phyloP scores from a whole-genome alignment of 2,329 filamentous ascomycete species.

The Aspergillus clavatus region DNA sequence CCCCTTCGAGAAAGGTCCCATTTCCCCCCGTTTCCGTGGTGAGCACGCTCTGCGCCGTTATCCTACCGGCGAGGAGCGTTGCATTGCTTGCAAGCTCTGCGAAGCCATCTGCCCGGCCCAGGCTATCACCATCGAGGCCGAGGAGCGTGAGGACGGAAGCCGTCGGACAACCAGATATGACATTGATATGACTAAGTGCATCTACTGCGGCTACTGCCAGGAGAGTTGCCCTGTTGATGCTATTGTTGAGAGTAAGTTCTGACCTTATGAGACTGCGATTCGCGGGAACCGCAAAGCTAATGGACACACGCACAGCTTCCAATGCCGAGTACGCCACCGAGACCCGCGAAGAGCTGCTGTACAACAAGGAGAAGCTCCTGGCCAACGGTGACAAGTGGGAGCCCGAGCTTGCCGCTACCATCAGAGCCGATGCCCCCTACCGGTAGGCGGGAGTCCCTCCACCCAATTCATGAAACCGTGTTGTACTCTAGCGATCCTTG shows the following conservation, averaged over 20 bases:
- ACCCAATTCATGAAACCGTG: constrained; percentile 1
- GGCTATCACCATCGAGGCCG: constrained; percentile 98
- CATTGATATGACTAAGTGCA: constrained; percentile 99
- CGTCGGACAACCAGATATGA: constrained; percentile 95
- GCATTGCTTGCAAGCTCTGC: constrained; percentile 99
- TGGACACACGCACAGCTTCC: constrained; percentile 44
- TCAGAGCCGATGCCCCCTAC: constrained; percentile 90
- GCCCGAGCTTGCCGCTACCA: constrained; percentile 86
- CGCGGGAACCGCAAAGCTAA: neutral
- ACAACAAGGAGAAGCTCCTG: constrained; percentile 95
- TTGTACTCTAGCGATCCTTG: constrained; percentile 6
- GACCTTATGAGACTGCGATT: too few relatives aligned
- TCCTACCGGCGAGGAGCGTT: constrained; percentile 95
- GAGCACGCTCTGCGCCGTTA: constrained; percentile 96
- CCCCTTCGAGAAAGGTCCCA: constrained; percentile 97
- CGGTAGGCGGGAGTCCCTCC: constrained; percentile 50
- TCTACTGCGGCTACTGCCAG: constrained; percentile 99
- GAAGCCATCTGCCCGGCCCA: constrained; percentile 97
- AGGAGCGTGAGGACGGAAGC: constrained; percentile 94
- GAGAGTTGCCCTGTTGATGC: constrained; percentile 98
- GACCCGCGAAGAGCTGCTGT: constrained; percentile 86
- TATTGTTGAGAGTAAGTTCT: constrained; percentile 64
- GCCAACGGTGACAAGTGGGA: constrained; percentile 96
- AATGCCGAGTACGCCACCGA: constrained; percentile 73
- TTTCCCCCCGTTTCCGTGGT: constrained; percentile 95